Evolutionary conservation across 1,284 basidiomycete species (phyloP), one percentile per base, ranked within the genome.

Genomic region (Fereydounia khargensis): DNA sequence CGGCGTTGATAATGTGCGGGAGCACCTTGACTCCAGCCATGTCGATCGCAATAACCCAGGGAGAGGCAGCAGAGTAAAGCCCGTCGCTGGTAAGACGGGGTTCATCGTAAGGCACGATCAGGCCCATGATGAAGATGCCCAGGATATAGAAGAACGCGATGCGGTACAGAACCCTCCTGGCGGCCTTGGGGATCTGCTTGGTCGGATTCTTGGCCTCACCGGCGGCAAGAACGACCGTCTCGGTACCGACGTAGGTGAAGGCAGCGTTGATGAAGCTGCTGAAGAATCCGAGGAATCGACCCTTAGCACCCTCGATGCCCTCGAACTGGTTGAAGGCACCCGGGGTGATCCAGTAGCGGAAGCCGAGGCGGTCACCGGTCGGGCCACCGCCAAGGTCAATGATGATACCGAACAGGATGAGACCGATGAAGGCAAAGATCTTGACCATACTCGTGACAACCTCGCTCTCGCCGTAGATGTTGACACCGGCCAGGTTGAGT

Each of bases 221-320:
- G 21, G 88, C 89, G 45, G 88, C 81, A 74, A 91, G 84, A 27
- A 88, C 89, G 24, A 91, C 87, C 50, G 91, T 86, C 74, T 92
- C 90, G 9, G 88, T 90, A 31, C 36, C 84, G 83, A 37, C 86
- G 79, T 85, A 91, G 8, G 86, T 88, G 80, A 91, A 92, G 3
- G 87, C 87, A 4, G 88, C 87, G 13, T 77, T 65, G 14, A 76
- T 65, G 19, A 77, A 63, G 11, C 75, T 65, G 6, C 46, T 50
- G 46, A 71, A 76, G 62, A 77, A 77, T 2, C 71, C 77, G 9
- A 78, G 60, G 63, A 78, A 78, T 2, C 79, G 80, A 2, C 86
- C 86, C 57, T 82, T 82, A 2, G 79, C 47, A 0, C 87, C 87
- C 0, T 62, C 42, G 19, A 79, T 78, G 37, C 67, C 77, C 34